Evolutionary conservation across 805 yeast species (phyloP), one percentile per base, ranked within the genome.

Genomic region (Ogataea pini): DNA sequence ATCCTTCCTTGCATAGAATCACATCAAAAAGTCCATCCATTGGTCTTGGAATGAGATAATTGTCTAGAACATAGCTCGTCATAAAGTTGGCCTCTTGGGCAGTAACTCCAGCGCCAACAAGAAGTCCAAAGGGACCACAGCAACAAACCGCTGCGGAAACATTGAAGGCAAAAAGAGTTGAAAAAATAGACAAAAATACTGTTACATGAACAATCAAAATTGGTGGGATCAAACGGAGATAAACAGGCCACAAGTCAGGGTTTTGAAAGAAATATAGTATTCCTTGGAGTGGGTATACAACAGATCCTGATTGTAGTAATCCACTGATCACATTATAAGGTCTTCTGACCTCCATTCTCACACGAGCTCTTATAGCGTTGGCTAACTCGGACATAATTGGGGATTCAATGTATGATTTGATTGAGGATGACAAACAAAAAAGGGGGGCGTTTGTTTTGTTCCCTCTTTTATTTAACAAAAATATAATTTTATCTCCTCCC

Each of bases 91-190:
- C 56, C 42, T 64, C 66, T 46, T 61, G 64, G 8, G 54, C 43
- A 1, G 69, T 55, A n/a, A 55, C 38, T 1, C 57, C 50, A 4
- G 55, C 25, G 3, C 63, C 65, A 20, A 57, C 38, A 13, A 59
- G 41, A 1, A 64, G 36, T 3, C 68, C 70, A 7, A 63, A 42
- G 5, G 69, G 69, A 1, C 68, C 68, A 19, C 56, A 44, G 8
- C 59, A 53, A 12, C 55, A 8, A 17, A 57, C 44, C 6, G 58
- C 50, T 17, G 58, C 44, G 2, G 59, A 20, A 1, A 59, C 31
- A 42, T 63, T 64, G 14, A 63, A 47, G 10, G 67, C 60, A 29
- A 58, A 55, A 33, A 65, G 36, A 1, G 55, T 46, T 7, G 50
- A 25, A 36, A 59, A 57, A 0, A 63, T 50, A 7, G 53, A 41